A percentile compares a stretch with the other conserved stretches of the same genome.
Conservation (phyloP, 2,329 filamentous ascomycete species). For the Coniochaeta hoffmannii region DNA sequence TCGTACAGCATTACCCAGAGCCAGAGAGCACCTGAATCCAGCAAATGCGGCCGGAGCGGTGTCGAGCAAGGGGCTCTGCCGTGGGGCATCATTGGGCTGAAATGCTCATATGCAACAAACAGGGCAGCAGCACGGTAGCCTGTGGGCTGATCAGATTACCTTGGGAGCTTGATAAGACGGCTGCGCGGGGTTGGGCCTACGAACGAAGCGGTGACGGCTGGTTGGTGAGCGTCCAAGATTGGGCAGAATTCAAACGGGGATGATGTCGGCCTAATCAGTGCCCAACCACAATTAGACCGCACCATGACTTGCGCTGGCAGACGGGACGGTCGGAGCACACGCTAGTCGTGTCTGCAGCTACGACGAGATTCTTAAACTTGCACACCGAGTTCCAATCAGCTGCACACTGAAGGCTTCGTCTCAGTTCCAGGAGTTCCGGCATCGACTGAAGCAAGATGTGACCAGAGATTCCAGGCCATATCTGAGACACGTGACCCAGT, state of each 20-base stretch:
- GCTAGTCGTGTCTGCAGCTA: too few relatives aligned
- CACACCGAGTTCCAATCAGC: too few relatives aligned
- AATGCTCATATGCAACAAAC: background rate
- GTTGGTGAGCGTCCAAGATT: background rate
- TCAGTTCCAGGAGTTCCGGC: too few relatives aligned
- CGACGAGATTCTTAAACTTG: too few relatives aligned
- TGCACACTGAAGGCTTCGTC: too few relatives aligned
- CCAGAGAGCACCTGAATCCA: background rate
- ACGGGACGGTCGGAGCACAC: too few relatives aligned
- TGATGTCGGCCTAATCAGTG: background rate
- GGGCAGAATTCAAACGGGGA: background rate
- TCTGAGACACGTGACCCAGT: too few relatives aligned
- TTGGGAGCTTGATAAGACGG: background rate
- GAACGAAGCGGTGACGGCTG: background rate
- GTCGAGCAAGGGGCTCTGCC: background rate
- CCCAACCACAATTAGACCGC: too few relatives aligned
- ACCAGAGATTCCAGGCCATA: too few relatives aligned
- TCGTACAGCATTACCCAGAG: background rate
- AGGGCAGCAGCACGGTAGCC: background rate
- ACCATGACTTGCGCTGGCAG: too few relatives aligned
- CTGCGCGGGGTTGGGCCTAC: background rate
- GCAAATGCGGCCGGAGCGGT: background rate
- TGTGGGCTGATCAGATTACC: background rate
- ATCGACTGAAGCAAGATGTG: too few relatives aligned
- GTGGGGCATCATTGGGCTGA: slow-evolving; percentile 1